Base-by-base conservation (phyloP, 1,139 yeast species). In the Suhomyces choctaworum region DNA sequence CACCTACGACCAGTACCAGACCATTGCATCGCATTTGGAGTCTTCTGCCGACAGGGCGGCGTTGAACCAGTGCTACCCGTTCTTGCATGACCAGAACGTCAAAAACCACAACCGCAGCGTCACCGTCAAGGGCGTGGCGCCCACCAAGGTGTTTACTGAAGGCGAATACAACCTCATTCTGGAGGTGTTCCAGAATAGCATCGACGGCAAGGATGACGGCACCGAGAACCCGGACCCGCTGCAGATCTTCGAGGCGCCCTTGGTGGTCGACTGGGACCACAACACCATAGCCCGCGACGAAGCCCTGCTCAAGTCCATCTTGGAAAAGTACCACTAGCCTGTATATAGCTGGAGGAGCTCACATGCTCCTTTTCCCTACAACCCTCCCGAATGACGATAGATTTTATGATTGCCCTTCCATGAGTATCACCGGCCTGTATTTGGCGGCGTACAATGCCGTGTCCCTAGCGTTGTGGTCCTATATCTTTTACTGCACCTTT, bases 391-490 rank as follows among this genome's bases (percentile, higher is more conserved):
- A n/a, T n/a, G n/a, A n/a, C n/a, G n/a, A n/a, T n/a, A n/a, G n/a
- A n/a, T n/a, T n/a, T n/a, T n/a, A n/a, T n/a, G n/a, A n/a, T n/a
- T n/a, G n/a, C n/a, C n/a, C n/a, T n/a, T n/a, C n/a, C n/a, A 14
- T 11, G 15, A 5, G 6, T n/a, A 7, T 16, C 14, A 24, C 6
- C 10, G 13, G 13, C 15, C 7, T n/a, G 16, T 36, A 37, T 22
- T 33, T 63, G 28, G 37, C 48, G 5, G 21, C 40, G 4, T 88
- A 87, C 66, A 88, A 89, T 61, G 66, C 75, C n/a, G 44, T 75
- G 9, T 80, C 92, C 6, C 82, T 82, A 0, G 56, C 74, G 7
- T 65, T 84, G 10, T 89, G 96, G 97, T 62, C 68, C 0, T 70
- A 73, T 20, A 76, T 86, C 4, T 42, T 62, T 9, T 25, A 39